Conservation (phyloP, 352 stramenopile genomes). For the Salisapilia sapeloensis region DNA sequence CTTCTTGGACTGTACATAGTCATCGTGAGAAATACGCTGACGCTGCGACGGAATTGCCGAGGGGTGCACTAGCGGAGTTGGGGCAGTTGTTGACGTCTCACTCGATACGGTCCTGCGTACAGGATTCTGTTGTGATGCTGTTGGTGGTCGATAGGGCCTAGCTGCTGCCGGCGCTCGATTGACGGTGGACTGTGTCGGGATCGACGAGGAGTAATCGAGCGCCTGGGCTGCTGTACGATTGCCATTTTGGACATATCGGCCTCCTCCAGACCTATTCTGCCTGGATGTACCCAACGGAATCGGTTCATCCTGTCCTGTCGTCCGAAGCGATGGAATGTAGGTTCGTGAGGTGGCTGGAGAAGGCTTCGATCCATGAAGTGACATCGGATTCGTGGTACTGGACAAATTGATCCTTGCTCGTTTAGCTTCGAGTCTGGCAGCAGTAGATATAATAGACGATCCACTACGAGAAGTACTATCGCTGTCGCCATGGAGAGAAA, state of each 20-base stretch:
- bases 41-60: too few relatives aligned
- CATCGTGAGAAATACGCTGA: too few relatives aligned
- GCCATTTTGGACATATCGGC: conserved; percentile 50
- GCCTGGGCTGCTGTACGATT: conserved; percentile 16
- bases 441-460: not conserved
- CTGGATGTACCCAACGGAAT: conserved; percentile 25
- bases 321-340: too few relatives aligned
- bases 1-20: too few relatives aligned
- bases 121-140: not conserved
- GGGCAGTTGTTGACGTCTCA: conserved; percentile 4
- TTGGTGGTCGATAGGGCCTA: not conserved
- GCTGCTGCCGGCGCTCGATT: not conserved
- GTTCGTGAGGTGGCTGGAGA: too few relatives aligned
- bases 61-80: too few relatives aligned
- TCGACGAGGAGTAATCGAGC: conserved; percentile 2
- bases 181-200: conserved; percentile 6
- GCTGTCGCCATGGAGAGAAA: too few relatives aligned
- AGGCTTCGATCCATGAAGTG: not conserved
- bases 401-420: conserved; percentile 13
- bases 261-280: conserved; percentile 14
- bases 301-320: conserved; percentile 18
- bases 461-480: too few relatives aligned
- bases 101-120: conserved; percentile 2
- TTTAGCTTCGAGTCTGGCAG: not conserved
- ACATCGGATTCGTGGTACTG: conserved; percentile 8